Evolutionary conservation across 257 asterid species (phyloP).

Genomic region (Fraxinus quadrangulata): DNA sequence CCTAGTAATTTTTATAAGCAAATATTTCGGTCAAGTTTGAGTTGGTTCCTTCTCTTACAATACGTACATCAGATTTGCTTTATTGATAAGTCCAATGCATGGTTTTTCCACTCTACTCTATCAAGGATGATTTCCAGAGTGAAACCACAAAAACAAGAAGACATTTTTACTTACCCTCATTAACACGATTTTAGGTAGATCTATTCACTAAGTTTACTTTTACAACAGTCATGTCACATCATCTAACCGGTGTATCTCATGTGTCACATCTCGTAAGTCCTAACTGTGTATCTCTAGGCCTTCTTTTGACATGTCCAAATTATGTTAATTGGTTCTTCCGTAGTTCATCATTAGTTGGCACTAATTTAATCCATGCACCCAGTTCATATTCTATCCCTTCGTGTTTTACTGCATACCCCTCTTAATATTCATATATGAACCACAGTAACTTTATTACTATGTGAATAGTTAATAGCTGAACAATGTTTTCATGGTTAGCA

Average conservation of each 20-base stretch:
- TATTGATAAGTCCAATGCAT: neutral
- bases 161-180: neutral
- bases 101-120: neutral
- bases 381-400: neutral
- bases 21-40: neutral
- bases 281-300: neutral
- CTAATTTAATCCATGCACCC: neutral
- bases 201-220: neutral
- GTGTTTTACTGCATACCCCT: neutral
- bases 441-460: too few species aligned
- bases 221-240: neutral
- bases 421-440: neutral
- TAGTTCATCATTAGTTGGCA: neutral
- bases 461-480: neutral
- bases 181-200: neutral
- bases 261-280: neutral
- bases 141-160: neutral
- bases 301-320: neutral
- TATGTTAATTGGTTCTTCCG: neutral
- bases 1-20: neutral
- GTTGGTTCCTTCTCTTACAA: neutral
- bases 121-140: neutral
- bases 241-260: neutral
- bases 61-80: neutral
- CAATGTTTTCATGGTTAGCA: neutral